These are phyloP conservation scores for Torulaspora delbrueckii DNA, from an alignment of 805 yeast genomes.

Conservation along the genomic window DNA sequence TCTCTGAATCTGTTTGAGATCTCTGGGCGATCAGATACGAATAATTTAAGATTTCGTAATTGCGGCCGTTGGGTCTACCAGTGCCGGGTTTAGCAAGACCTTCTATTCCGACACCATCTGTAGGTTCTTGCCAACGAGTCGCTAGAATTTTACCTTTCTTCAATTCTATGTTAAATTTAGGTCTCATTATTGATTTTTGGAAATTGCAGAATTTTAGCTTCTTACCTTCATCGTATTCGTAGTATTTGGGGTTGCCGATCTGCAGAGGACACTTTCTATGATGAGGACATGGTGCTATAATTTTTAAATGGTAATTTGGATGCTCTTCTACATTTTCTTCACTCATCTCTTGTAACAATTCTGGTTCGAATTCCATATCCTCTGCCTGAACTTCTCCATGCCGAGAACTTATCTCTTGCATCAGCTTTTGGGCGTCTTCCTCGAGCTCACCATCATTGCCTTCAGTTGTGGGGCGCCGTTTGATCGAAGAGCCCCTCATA, in stretches of 20 bases:
- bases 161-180: conserved; percentile 73
- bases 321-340: conserved; percentile 9
- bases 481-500: conserved; percentile 43
- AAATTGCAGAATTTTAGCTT: conserved; percentile 72
- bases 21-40: conserved; percentile 72
- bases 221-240: conserved; percentile 50
- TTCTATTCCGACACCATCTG: conserved; percentile 50
- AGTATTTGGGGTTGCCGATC: conserved; percentile 64
- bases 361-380: conserved; percentile 47
- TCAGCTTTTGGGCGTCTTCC: conserved; percentile 3
- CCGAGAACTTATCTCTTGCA: conserved; percentile 22
- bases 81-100: conserved; percentile 46
- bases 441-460: background rate
- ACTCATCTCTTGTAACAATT: conserved; percentile 22
- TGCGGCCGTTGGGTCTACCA: conserved; percentile 73
- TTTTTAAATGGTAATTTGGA: conserved; percentile 50
- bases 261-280: conserved; percentile 85
- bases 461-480: conserved; percentile 16
- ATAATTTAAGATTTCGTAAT: conserved; percentile 65
- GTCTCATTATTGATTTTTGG: conserved; percentile 67
- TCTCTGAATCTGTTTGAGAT: conserved; percentile 40
- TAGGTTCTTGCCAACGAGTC: conserved; percentile 58
- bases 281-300: conserved; percentile 89
- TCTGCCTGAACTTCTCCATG: conserved; percentile 42
- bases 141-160: conserved; percentile 77